phyloP scores from a whole-genome alignment of 805 yeast genomes.

The Jamesozyma spencerorum region DNA sequence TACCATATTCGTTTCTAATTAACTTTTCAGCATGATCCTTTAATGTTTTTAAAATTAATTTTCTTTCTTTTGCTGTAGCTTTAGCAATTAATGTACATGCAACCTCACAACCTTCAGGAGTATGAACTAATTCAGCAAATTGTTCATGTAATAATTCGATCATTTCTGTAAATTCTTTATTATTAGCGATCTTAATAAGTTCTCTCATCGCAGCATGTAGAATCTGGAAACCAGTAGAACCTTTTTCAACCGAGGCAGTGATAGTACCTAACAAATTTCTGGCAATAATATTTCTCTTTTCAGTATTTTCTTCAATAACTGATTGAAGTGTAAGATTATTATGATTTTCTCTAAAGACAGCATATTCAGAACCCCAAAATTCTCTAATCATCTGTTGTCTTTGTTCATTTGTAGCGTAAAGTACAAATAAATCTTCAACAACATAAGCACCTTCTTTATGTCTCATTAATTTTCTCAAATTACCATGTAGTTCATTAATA shows the following conservation, averaged over 20 bases:
- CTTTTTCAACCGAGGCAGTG: conserved; percentile 85
- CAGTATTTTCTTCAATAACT: conserved; percentile 56
- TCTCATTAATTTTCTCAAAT: conserved; percentile 83
- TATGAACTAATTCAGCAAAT: conserved; percentile 89
- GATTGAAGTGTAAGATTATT: conserved; percentile 55
- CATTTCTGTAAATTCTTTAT: conserved; percentile 63
- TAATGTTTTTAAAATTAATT: conserved; percentile 59
- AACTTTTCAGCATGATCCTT: conserved; percentile 68
- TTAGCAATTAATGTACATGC: conserved; percentile 71
- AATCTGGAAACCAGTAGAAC: conserved; percentile 92
- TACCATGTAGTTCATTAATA: conserved; percentile 81
- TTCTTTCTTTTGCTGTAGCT: conserved; percentile 90
- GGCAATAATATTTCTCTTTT: conserved; percentile 67
- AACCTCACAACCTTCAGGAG: conserved; percentile 89
- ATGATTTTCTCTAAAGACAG: conserved; percentile 74
- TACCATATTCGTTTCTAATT: conserved; percentile 80
- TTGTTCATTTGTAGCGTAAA: conserved; percentile 78
- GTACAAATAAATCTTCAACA: conserved; percentile 81
- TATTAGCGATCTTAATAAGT: conserved; percentile 60
- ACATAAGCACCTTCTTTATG: conserved; percentile 98
- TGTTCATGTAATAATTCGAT: conserved; percentile 79
- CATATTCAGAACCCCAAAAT: conserved; percentile 94
- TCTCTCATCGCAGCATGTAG: conserved; percentile 95
- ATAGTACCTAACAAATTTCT: conserved; percentile 74
- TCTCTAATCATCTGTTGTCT: conserved; percentile 87